These are phyloP conservation scores for Mycosarcoma mackinlayi DNA, from an alignment of 1,284 basidiomycete species.

Conservation along the genomic window DNA sequence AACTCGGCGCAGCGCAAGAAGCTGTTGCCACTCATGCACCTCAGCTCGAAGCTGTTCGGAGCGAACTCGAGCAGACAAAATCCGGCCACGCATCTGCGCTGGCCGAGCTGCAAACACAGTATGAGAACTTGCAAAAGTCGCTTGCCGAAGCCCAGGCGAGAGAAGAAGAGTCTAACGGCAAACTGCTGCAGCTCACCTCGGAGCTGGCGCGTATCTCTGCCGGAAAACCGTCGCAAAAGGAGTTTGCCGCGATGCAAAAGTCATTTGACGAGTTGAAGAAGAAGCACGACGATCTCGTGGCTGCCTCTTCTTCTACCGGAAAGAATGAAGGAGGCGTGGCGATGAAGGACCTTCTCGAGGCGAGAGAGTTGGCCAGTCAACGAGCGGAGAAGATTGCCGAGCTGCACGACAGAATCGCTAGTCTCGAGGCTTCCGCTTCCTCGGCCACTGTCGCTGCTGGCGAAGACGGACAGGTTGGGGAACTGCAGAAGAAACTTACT, in stretches of 20 bases:
- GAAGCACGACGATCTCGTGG: slow-evolving; percentile 25
- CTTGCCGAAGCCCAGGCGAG: slow-evolving; percentile 14
- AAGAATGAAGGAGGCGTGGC: not conserved
- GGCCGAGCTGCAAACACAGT: slow-evolving; percentile 16
- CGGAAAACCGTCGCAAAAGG: slow-evolving; percentile 25
- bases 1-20: slow-evolving; percentile 15
- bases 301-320: not conserved
- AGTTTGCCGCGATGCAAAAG: slow-evolving; percentile 32
- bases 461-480: not conserved
- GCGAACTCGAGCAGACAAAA: slow-evolving; percentile 32
- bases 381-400: slow-evolving; percentile 17
- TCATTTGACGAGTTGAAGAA: slow-evolving; percentile 38
- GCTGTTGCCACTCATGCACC: slow-evolving; percentile 11
- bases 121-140: slow-evolving; percentile 15
- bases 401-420: slow-evolving; percentile 15
- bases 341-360: slow-evolving; percentile 35
- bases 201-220: slow-evolving; percentile 35
- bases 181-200: slow-evolving; percentile 33
- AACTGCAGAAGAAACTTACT: slow-evolving; percentile 16
- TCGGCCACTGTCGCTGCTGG: not conserved
- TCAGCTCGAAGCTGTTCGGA: slow-evolving; percentile 18
- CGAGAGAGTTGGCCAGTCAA: slow-evolving; percentile 9
- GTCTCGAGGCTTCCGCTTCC: slow-evolving; percentile 5
- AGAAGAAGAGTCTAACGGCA: slow-evolving; percentile 29
- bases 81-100: slow-evolving; percentile 19